Conservation (phyloP, 306 rosid genomes). For the Corylus americana region DNA sequence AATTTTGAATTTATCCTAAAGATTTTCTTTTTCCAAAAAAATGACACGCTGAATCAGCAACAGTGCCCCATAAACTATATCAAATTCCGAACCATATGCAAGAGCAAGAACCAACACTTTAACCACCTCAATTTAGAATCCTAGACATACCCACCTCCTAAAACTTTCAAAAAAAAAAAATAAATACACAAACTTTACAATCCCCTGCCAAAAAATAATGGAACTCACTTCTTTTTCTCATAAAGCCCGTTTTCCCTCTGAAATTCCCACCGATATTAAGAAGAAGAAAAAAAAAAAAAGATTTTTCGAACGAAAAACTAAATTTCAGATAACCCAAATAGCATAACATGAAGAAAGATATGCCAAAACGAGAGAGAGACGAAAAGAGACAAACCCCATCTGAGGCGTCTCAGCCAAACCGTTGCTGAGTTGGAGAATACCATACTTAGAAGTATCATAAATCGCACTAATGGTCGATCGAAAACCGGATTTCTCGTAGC, state of each 20-base stretch:
- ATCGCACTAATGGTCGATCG: constrained; percentile 47
- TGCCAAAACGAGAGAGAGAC: not conserved
- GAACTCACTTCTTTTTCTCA: not conserved
- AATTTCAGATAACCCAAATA: not conserved
- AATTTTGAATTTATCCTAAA: not conserved
- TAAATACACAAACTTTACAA: not conserved
- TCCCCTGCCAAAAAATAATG: not conserved
- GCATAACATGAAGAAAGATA: not conserved
- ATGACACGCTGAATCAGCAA: constrained; percentile 1
- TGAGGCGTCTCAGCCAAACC: constrained; percentile 94
- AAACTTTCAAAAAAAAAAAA: not conserved
- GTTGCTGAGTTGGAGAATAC: constrained; percentile 61
- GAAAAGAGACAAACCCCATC: constrained; percentile 72
- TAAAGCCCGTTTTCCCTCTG: not conserved
- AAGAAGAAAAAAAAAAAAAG: not conserved
- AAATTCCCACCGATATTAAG: not conserved
- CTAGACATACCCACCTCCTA: not conserved
- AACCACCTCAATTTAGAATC: not conserved
- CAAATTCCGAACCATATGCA: constrained; percentile 12
- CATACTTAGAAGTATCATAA: constrained; percentile 82
- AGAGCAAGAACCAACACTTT: constrained; percentile 6
- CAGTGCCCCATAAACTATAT: not conserved
- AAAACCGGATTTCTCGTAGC: constrained; percentile 48
- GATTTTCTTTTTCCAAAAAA: not conserved
- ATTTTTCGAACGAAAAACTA: not conserved